Evolutionary conservation across 1,139 yeast species (phyloP), one percentile per base, ranked within the genome.

Genomic region (Geotrichum candidum): DNA sequence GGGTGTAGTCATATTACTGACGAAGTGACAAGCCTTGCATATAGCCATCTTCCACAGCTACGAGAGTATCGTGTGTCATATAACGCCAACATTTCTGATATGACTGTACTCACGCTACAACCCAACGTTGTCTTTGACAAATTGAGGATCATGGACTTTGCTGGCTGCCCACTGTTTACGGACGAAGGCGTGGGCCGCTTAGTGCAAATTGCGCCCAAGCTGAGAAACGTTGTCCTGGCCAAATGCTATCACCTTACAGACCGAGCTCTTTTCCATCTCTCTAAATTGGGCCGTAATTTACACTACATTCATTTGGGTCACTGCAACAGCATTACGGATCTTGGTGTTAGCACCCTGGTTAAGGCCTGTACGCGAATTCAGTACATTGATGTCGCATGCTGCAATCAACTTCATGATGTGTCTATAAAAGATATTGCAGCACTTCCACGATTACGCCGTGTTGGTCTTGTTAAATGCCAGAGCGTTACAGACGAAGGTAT

Each of bases 231-330:
- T 53, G 94, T 90, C 13, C 79, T 94, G 64, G 92, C 96, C 6
- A 94, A 94, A 74, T 94, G 99, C 77, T 80, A 86, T 73, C 87
- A 87, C 71, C 84, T 94, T 38, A 90, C 97, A 0, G 98, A 94
- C 77, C 82, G 87, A 0, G 85, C 96, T 1, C 78, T 94, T 54
- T 80, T 86, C 63, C 86, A 91, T 27, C 79, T 91, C 66, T 80
- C 95, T 15, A 82, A 80, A 56, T 78, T 92, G 63, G 96, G 96
- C 7, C 85, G 90, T 70, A 87, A 87, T 69, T 79, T 94, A 68
- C 97, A 92, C 72, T 90, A 91, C 69, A 81, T 94, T 61, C 99
- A 94, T 76, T 81, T 94, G 67, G 98, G 98, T 31, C 99, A 94
- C 77, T 94, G 99, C 77, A 84, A 86, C 59, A 84, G 87, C 70